Base-by-base conservation (phyloP, 2,329 filamentous ascomycete species). In the Colletotrichum magnum region DNA sequence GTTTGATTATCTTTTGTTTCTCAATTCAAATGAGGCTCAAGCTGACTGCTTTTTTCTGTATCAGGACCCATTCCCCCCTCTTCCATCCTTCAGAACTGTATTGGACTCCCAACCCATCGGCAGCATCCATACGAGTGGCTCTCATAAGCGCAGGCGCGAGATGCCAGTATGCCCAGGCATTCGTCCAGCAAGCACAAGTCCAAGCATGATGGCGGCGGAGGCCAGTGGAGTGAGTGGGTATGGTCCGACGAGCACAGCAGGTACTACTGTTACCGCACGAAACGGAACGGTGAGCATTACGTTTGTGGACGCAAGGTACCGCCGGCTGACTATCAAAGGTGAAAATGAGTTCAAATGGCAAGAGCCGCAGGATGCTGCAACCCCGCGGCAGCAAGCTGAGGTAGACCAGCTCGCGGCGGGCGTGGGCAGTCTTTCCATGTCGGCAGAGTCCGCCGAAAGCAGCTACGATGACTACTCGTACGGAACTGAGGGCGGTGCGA, bases 101-200 rank as follows among this genome's bases (percentile, higher is more conserved):
- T 26, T 54, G 54, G 43, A 39, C n/a, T 21, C 52, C 65, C 47
- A 18, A 36, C 48, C 47, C 48, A 56, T 53, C 59, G 57, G 48
- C 54, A 24, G 15, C 54, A 32, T 39, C 28, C 24, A 16, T 16
- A 54, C 51, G 24, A 36, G 26, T 12, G 18, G 15, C 28, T 48
- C 52, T 47, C 28, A 28, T 16, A 54, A 43, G 43, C 50, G 39
- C 53, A 51, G 63, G 57, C 66, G 62, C 73, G 76, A 72, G 67
- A 77, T 76, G 74, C 73, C 64, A 75, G 58, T 60, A 77, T 77
- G 76, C 74, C 74, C 60, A 76, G 75, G 70, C 64, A 58, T 48
- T 70, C 26, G 43, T 58, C 70, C 50, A 74, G 75, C 67, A 76
- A 75, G 56, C 70, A 72, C 50, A 76, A 75, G 63, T 73, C 74